phyloP scores from a whole-genome alignment of 106 monocot species.

The Dioscorea alata region DNA sequence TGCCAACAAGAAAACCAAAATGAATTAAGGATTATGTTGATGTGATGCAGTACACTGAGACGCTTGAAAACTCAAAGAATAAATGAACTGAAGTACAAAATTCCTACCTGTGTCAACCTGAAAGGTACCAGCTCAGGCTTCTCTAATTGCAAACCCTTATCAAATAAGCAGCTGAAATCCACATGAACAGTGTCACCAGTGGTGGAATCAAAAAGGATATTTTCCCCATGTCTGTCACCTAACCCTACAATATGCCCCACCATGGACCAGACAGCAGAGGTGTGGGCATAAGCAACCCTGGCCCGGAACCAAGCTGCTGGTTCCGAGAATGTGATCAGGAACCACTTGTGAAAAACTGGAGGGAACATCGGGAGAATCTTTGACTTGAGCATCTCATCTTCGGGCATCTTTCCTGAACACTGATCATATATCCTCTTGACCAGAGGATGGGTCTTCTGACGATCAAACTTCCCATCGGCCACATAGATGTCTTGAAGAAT shows the following conservation, averaged over 20 bases:
- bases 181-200: conserved; percentile 97
- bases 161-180: conserved; percentile 98
- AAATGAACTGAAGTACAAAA: too few relatives aligned
- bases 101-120: conserved; percentile 84
- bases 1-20: conserved; percentile 14
- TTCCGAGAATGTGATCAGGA: conserved; percentile 88
- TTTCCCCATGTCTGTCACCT: conserved; percentile 98
- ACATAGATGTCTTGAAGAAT: conserved; percentile 99
- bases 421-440: conserved; percentile 92
- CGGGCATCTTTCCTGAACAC: conserved; percentile 76
- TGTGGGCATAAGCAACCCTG: conserved; percentile 88
- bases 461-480: conserved; percentile 75
- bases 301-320: conserved; percentile 98
- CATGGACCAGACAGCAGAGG: conserved; percentile 98
- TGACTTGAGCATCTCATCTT: conserved; percentile 83
- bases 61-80: too few relatives aligned
- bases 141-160: conserved; percentile 88
- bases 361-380: conserved; percentile 97
- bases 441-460: conserved; percentile 73
- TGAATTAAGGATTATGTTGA: too few relatives aligned
- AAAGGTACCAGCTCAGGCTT: conserved; percentile 98
- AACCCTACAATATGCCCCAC: conserved; percentile 98
- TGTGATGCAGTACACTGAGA: too few relatives aligned
- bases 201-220: conserved; percentile 93
- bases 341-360: conserved; percentile 93